Base-by-base conservation (phyloP, 805 yeast species). In the Barnettozyma vustinii region DNA sequence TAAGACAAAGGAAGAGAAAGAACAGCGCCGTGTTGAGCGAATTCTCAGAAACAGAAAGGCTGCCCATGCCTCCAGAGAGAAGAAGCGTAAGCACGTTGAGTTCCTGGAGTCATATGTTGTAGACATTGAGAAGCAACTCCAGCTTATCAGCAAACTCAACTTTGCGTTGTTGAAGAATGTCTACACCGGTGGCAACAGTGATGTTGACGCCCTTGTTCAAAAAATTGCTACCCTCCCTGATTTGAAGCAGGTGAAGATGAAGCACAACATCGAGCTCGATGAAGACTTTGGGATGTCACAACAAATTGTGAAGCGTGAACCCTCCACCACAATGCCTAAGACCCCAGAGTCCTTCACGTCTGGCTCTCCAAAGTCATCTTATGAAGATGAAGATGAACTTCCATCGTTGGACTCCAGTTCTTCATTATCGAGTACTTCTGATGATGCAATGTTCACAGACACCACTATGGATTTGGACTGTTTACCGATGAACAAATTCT, bases 31-130 rank as follows among this genome's bases (percentile, higher is more conserved):
- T 42, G 81, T 91, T 47, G 98, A 94, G 69, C 76, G 99, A 45
- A 91, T 94, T 45, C 74, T 92, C 59, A 79, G 99, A 65, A 92
- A 92, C 69, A 80, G 98, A 62, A 85, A 92, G 64, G 98, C 98
- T 15, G 99, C 99, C 43, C 98, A 92, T 66, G 96, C 96, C 46
- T 87, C 96, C 26, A 80, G 99, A 56, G 99, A 94, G 64, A 91
- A 92, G 79, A 92, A 92, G 78, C 80, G 98, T 64, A 80, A 83
- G 63, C 96, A 92, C 64, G 84, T 94, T 49, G 96, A 90, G 67
- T 81, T 79, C 53, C 75, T 94, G 56, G 97, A 92, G 46, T 48
- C 58, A 2, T 60, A 60, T 37, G 62, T 61, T 2, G 39, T 55
- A 4, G 62, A 58, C 36, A 16, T 61, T 37, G 65, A 61, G 49